Base-by-base conservation (phyloP, 2,329 filamentous ascomycete genomes). In the Alternaria metachromatica region DNA sequence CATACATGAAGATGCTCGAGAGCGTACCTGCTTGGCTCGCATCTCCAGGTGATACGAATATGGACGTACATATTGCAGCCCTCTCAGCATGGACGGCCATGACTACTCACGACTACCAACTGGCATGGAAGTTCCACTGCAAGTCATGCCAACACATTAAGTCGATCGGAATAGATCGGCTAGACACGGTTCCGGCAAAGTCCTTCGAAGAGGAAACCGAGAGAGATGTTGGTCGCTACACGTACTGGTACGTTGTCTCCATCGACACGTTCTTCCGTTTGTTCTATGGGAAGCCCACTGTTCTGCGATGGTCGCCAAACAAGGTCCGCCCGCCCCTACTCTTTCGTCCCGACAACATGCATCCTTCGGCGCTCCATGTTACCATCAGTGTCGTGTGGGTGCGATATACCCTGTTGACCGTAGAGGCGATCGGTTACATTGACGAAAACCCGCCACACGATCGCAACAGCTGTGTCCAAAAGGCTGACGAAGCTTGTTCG, bases 111-210 rank as follows among this genome's bases (percentile, higher is more conserved):
- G 73, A 77, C 23, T 75, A 75, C 44, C 73, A 75, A 37, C 60
- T 76, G 7, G 68, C 71, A 3, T 77, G 74, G 72, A 73, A 72
- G 21, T 75, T 77, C 21, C 75, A 77, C 53, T 66, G 67, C 60
- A 75, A 75, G 50, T 60, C 70, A 1, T 77, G 71, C 53, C 71
- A 74, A 1, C 71, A 63, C 25, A 20, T 76, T 4, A 75, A 71
- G 43, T 55, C 55, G 18, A 66, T 51, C 15, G 67, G 67, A 8
- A 66, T 73, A 26, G 70, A 76, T 51, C 61, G 64, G 4, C 54
- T 77, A n/a, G 74, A 76, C 43, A 49, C 48, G 4, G 26, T 55
- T 2, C 72, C 69, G 9, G 65, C 72, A 30, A 66, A 48, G 20
- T 70, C 71, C 0, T 62, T 64, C 5, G 67, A 71, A n/a, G 74